phyloP scores from a whole-genome alignment of 495 filamentous ascomycete genomes.

The Annulohypoxylon stygium region DNA sequence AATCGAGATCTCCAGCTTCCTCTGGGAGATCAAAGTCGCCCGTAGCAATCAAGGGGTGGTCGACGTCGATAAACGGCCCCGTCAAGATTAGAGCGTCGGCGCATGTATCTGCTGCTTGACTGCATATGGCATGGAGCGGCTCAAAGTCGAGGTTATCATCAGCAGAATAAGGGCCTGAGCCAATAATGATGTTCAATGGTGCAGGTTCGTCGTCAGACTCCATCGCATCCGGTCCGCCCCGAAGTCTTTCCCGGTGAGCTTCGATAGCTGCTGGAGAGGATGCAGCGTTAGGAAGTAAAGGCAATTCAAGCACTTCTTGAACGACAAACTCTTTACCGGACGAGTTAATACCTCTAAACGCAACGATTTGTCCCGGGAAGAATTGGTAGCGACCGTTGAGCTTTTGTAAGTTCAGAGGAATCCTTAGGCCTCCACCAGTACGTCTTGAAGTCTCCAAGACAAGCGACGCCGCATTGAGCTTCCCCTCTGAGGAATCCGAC shows the following conservation, averaged over 20 bases:
- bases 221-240: constrained; percentile 70
- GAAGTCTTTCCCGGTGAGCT: constrained; percentile 72
- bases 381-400: constrained; percentile 77
- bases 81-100: constrained; percentile 85
- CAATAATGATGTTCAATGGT: constrained; percentile 81
- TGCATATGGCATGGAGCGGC: constrained; percentile 83
- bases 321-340: constrained; percentile 87
- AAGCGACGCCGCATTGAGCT: constrained; percentile 83
- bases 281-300: constrained; percentile 76
- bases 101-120: constrained; percentile 76
- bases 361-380: constrained; percentile 95
- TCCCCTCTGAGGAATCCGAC: constrained; percentile 85
- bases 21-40: constrained; percentile 93
- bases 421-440: constrained; percentile 83
- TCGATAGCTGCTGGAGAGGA: constrained; percentile 72
- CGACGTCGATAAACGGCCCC: constrained; percentile 90
- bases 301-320: constrained; percentile 78
- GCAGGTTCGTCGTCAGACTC: constrained; percentile 65
- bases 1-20: constrained; percentile 76
- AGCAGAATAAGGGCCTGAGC: constrained; percentile 89
- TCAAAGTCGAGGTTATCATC: constrained; percentile 93
- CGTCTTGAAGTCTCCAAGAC: constrained; percentile 88
- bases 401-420: constrained; percentile 81
- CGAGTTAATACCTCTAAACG: constrained; percentile 85
- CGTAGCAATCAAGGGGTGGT: constrained; percentile 88